Percentiles rank a stretch among this genome's conserved stretches.
These are phyloP conservation scores for Ophiostoma quercus DNA, from an alignment of 2,329 filamentous ascomycete genomes.

Conservation along the genomic window DNA sequence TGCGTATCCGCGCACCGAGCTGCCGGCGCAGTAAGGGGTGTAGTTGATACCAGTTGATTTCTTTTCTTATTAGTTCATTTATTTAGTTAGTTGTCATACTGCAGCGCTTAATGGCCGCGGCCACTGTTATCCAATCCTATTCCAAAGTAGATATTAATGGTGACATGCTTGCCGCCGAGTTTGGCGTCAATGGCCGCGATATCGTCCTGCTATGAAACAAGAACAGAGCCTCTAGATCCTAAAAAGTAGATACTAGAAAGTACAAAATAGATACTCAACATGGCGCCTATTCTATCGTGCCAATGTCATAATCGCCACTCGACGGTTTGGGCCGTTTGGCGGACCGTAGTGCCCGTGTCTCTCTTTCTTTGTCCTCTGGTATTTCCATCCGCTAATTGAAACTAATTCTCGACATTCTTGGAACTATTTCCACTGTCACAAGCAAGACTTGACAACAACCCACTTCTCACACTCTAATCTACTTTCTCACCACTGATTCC, in stretches of 20 bases:
- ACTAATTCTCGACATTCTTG: not conserved
- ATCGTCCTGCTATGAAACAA: not conserved
- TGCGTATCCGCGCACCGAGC: conserved; percentile 17
- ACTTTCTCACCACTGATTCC: not conserved
- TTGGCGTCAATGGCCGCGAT: conserved; percentile 12
- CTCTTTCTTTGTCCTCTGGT: not conserved
- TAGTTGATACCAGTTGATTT: not conserved
- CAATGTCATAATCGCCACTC: not conserved
- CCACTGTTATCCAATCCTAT: not conserved
- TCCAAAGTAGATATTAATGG: not conserved
- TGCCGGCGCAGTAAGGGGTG: conserved; percentile 6
- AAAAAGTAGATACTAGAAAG: not conserved
- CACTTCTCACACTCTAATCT: not conserved
- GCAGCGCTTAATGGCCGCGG: conserved; percentile 1
- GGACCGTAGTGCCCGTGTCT: not conserved
- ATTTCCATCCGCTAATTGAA: not conserved
- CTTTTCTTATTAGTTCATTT: not conserved
- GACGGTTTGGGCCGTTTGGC: conserved; percentile 3
- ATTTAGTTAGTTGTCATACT: not conserved
- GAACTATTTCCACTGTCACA: not conserved
- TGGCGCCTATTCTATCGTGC: not conserved
- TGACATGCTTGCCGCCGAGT: not conserved
- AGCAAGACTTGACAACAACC: not conserved
- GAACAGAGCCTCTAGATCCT: not conserved
- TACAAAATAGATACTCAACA: not conserved